Evolutionary conservation across 1,139 yeast genomes (phyloP), one percentile per base, ranked within the genome.

Genomic region (Yamadazyma blattariae): DNA sequence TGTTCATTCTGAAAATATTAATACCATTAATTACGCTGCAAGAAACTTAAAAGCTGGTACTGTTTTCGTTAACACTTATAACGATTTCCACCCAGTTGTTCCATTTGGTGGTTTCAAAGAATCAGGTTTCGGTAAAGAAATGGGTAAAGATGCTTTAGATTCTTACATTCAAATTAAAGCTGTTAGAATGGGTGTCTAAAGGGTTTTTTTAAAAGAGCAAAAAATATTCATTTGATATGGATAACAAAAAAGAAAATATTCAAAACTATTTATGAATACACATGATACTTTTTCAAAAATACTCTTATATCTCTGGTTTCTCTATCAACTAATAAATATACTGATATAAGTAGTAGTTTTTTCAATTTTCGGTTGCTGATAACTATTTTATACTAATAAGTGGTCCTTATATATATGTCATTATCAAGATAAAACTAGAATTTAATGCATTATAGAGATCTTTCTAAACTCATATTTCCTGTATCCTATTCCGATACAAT

Each of bases 101-200:
- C 89, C 90, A 60, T 82, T 82, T 55, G 96, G 96, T 57, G 96
- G 96, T 48, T 86, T 68, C 77, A 82, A 82, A 58, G 79, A 82
- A 64, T 83, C 94, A 41, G 96, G 96, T 66, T 78, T 84, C 59
- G 96, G 96, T 57, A 83, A 95, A 69, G 96, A 87, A 73, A 79
- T 87, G 82, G 96, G 96, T 61, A 71, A 69, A 46, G 89, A 83
- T 59, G 94, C 89, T 36, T 74, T 87, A 52, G 86, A 82, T 50
- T 83, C 82, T 76, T 87, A 87, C 74, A 77, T 85, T 44, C 92
- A 86, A 67, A 68, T 69, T 52, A 86, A 86, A 76, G 85, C 94
- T 42, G 90, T 84, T 48, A 77, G 86, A 76, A 68, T 77, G 21
- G 50, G 42, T 34, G 13, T 34, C 17, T 36, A 25, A n/a, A n/a